Evolutionary conservation across 2,329 filamentous ascomycete species (phyloP).

Genomic region (Colletotrichum tamarilloi): DNA sequence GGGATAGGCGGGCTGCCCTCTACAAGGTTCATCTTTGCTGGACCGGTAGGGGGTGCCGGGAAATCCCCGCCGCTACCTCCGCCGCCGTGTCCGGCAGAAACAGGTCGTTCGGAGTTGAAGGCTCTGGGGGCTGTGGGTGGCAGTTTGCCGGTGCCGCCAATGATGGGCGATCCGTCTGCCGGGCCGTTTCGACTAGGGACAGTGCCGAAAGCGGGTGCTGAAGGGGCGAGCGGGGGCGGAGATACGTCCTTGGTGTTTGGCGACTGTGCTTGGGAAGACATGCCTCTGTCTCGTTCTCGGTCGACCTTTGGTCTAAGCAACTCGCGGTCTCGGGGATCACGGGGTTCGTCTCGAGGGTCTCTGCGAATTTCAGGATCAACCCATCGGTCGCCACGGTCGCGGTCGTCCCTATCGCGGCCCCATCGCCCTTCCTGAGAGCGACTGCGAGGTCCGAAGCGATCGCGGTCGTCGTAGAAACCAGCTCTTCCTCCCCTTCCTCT

Average conservation of each 20-base stretch:
- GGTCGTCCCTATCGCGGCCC: conserved; percentile 66
- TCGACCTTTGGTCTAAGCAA: conserved; percentile 63
- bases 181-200: conserved; percentile 59
- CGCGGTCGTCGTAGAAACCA: conserved; percentile 63
- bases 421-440: conserved; percentile 74
- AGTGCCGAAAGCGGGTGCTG: conserved; percentile 68
- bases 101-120: conserved; percentile 60
- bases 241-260: conserved; percentile 63
- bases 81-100: conserved; percentile 53
- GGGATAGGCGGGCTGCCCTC: conserved; percentile 62
- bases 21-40: conserved; percentile 53
- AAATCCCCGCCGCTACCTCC: conserved; percentile 45
- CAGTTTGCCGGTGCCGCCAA: conserved; percentile 53
- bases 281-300: conserved; percentile 44
- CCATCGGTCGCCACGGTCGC: conserved; percentile 58
- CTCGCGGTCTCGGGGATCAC: conserved; percentile 59
- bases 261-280: conserved; percentile 60
- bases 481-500: conserved; percentile 57
- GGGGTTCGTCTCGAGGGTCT: conserved; percentile 57
- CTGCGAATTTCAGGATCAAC: conserved; percentile 53
- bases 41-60: conserved; percentile 51
- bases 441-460: conserved; percentile 72
- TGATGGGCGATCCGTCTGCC: conserved; percentile 44
- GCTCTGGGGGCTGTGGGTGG: conserved; percentile 66
- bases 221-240: conserved; percentile 67